Evolutionary conservation across 805 yeast species (phyloP), one percentile per base, ranked within the genome.

Genomic region (Yarrowia sp.): DNA sequence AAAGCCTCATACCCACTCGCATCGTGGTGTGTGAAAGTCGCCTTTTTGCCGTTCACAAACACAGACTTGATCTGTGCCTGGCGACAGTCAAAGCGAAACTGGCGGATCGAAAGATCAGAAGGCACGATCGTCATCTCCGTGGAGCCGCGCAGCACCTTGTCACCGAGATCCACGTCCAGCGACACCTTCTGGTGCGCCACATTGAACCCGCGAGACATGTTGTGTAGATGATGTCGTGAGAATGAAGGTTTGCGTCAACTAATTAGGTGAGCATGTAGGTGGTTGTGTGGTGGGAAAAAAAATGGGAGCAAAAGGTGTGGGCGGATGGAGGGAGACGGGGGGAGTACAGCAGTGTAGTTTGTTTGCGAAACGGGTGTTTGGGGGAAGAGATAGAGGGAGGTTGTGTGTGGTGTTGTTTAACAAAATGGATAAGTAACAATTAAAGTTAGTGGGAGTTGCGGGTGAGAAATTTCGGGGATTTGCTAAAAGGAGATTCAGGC

Each of bases 51-150:
- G 68, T 87, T 91, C 42, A 94, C 81, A 33, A 77, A 77, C 6
- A 90, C 87, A 24, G 82, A 81, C 22, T 80, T 79, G 35, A 94
- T 81, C 35, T 53, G 49, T 22, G 73, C 67, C 44, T 89, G 90
- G 60, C 96, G 82, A 63, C 96, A 89, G 71, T 94, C 98, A 58
- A 94, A 76, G 59, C 82, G 81, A 24, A 94, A 76, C 10, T 76
- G 75, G 63, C 81, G 82, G 46, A 93, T 75, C 1, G 77, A 68
- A 19, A 84, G 76, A 58, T 84, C 82, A 14, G 83, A 75, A 0
- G 99, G 97, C 16, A 88, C 78, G 2, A 92, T 77, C 1, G 94
- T 87, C 31, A 94, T 75, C 69, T 92, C 97, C 0, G 97, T 90
- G 66, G 82, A 80, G 14, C 98, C 99, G 0, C 69, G 70, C 6